phyloP scores from a whole-genome alignment of 768 basidiomycete genomes.

The Lepiota subincarnata region DNA sequence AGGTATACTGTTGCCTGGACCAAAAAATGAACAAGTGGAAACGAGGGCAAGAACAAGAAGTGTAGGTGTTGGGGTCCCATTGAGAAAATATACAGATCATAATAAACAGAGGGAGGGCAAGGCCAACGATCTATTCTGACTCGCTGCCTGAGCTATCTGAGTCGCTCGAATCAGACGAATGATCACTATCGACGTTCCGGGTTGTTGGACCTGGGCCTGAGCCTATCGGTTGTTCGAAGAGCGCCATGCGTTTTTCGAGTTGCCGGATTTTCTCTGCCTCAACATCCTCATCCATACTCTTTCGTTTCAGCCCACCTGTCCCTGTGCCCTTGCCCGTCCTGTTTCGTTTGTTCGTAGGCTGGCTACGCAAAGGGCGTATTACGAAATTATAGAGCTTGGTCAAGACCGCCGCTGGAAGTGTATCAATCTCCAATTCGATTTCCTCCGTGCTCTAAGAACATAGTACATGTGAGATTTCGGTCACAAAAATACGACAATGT shows the following conservation, averaged over 20 bases:
- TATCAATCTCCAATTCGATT: constrained; percentile 97
- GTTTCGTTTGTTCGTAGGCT: constrained; percentile 61
- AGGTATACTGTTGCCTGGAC: constrained; percentile 11
- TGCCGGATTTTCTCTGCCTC: constrained; percentile 93
- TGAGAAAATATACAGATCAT: constrained; percentile 31
- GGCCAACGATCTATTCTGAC: constrained; percentile 49
- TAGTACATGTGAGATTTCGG: constrained; percentile 14
- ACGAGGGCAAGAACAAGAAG: not conserved
- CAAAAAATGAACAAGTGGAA: constrained; percentile 9
- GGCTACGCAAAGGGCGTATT: constrained; percentile 63
- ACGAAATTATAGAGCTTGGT: constrained; percentile 96
- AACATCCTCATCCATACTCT: constrained; percentile 95
- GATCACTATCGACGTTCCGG: constrained; percentile 58
- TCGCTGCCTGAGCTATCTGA: constrained; percentile 81
- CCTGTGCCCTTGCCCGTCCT: constrained; percentile 74
- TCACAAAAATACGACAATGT: constrained; percentile 9
- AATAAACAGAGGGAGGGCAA: constrained; percentile 15
- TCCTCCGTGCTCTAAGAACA: constrained; percentile 84
- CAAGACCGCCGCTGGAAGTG: constrained; percentile 79
- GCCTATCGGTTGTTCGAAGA: constrained; percentile 65
- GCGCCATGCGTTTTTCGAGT: constrained; percentile 82
- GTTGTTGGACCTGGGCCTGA: constrained; percentile 33
- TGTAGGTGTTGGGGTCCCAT: constrained; percentile 4
- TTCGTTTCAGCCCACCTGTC: constrained; percentile 87
- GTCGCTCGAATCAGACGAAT: constrained; percentile 76